phyloP scores from a whole-genome alignment of 331 rosid genomes.

The Acacia pycnantha region DNA sequence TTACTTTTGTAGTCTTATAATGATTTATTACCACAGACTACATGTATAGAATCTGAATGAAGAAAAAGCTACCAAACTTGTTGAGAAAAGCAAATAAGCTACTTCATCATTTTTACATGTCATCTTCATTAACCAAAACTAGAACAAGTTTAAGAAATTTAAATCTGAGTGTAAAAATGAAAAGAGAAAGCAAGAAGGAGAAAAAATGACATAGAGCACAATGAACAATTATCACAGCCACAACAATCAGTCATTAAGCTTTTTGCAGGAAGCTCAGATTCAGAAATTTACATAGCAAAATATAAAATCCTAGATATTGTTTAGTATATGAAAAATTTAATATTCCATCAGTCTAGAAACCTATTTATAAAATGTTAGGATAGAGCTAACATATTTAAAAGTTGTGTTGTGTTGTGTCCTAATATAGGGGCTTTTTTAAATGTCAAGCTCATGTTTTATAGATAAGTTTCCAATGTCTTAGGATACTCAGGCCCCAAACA shows the following conservation, averaged over 20 bases:
- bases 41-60: background rate
- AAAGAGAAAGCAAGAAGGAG: conserved; percentile 1
- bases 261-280: background rate
- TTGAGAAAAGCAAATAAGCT: background rate
- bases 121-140: background rate
- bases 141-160: background rate
- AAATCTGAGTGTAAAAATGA: background rate
- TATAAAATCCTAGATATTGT: background rate
- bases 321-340: background rate
- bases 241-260: background rate
- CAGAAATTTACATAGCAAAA: background rate
- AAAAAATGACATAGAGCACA: background rate
- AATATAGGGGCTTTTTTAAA: background rate
- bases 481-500: background rate
- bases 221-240: background rate
- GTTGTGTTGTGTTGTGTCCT: background rate
- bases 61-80: background rate
- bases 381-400: background rate
- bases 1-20: background rate
- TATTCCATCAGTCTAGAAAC: background rate
- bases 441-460: background rate
- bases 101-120: background rate
- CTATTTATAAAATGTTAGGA: background rate
- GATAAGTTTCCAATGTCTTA: background rate
- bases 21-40: background rate